These are phyloP conservation scores for Apostasia shenzhenica DNA, from an alignment of 106 monocot species.

Conservation along the genomic window DNA sequence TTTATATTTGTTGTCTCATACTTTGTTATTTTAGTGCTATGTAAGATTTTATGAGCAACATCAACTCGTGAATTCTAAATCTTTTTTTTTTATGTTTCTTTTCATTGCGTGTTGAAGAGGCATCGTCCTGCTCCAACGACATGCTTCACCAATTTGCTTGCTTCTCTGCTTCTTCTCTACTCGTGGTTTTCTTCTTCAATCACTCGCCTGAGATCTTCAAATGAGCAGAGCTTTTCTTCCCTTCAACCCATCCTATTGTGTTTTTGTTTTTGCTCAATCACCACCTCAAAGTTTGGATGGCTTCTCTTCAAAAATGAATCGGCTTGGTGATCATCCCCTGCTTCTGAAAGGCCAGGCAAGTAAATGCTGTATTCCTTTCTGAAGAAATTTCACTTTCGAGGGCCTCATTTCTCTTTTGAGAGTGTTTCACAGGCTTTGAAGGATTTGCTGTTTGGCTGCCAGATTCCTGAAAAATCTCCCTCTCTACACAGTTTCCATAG, in stretches of 20 bases:
- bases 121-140: slow-evolving; percentile 32
- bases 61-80: background rate
- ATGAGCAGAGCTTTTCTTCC: background rate
- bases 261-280: background rate
- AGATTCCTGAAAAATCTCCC: too few species aligned
- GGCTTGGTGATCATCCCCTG: background rate
- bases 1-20: background rate
- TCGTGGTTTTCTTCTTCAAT: slow-evolving; percentile 25
- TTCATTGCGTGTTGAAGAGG: slow-evolving; percentile 30
- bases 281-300: background rate
- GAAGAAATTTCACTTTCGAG: background rate
- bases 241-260: background rate
- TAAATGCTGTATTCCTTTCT: background rate
- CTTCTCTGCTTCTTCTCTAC: slow-evolving; percentile 21
- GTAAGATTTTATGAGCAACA: background rate
- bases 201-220: slow-evolving; percentile 16
- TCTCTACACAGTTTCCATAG: too few species aligned
- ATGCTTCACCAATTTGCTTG: slow-evolving; percentile 16
- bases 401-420: background rate
- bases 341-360: background rate
- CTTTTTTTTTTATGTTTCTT: slow-evolving; percentile 10
- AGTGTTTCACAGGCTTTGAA: slow-evolving; percentile 6
- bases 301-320: background rate
- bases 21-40: slow-evolving; percentile 2
- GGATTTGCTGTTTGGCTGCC: background rate